Evolutionary conservation across 2,329 filamentous ascomycete species (phyloP), one percentile per base, ranked within the genome.

Genomic region (Tympanopsis confertula): DNA sequence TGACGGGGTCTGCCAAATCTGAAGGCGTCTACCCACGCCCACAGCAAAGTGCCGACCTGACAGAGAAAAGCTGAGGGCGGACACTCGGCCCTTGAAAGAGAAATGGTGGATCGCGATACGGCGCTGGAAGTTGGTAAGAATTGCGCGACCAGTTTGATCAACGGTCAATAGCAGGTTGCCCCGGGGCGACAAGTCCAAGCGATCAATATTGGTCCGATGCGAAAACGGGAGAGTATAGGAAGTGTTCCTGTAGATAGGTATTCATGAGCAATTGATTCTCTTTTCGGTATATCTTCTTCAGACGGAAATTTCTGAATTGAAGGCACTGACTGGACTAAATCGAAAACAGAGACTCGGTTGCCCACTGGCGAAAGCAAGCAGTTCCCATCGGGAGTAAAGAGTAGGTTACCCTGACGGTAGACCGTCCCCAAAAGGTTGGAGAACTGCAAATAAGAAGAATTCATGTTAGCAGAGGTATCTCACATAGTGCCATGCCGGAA

Each of bases 371-470:
- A 98, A 53, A 93, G 85, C 47, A 98, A 74, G 63, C 86, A 89
- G 51, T 86, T 91, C 56, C 93, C 93, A 74, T 98, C 89, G 43
- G 88, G 86, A 51, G 86, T 93, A 68, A 93, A 98, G 56, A 95
- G 74, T 53, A 98, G 75, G 59, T 96, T 98, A 63, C 93, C 91
- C 74, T 88, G 86, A 67, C 87, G 86, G 69, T 96, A 98, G 56
- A 98, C 91, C 49, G 91, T 98, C 57, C 91, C 93, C 54, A 98
- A 76, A 58, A 98, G 75, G 64, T 96, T 98, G 58, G 89, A 94
- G 66, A 98, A 98, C 88, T 95, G 53, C 2, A 32, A 36, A 19
- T 35, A 35, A 29, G 24, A 22, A 7, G 18, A 13, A 30, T 14
- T 4, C 13, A 18, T 15, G 20, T 19, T 20, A 29, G 22, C 13